phyloP scores from a whole-genome alignment of 169 alveolate genomes.

The Cryptosporidium canis region DNA sequence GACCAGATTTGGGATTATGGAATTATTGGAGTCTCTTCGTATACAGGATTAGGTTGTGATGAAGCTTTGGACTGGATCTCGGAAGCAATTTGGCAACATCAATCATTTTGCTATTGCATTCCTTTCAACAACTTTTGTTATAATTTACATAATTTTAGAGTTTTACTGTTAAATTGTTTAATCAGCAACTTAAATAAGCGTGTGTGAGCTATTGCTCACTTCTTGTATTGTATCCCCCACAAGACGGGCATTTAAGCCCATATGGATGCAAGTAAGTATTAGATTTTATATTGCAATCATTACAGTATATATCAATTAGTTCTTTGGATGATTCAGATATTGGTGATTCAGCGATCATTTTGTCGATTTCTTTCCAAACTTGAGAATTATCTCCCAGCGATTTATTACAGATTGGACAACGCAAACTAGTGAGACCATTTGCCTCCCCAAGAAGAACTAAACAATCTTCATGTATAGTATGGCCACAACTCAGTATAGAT shows the following conservation, averaged over 20 bases:
- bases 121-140: constrained; percentile 56
- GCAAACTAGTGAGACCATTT: constrained; percentile 4
- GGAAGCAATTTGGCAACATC: constrained; percentile 49
- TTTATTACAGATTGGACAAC: constrained; percentile 57
- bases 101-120: constrained; percentile 29
- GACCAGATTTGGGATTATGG: neutral
- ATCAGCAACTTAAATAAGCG: neutral
- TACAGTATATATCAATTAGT: constrained; percentile 63
- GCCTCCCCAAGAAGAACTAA: constrained; percentile 17
- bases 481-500: constrained; percentile 78
- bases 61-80: constrained; percentile 68
- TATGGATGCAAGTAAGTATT: constrained; percentile 54
- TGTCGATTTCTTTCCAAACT: constrained; percentile 72
- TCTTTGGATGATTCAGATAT: constrained; percentile 53
- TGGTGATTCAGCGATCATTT: constrained; percentile 71
- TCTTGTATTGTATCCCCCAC: constrained; percentile 74
- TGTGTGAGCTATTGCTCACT: neutral
- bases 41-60: constrained; percentile 52
- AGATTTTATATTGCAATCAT: constrained; percentile 60
- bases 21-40: constrained; percentile 57
- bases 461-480: constrained; percentile 74
- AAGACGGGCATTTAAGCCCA: constrained; percentile 66
- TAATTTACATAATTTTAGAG: constrained; percentile 9
- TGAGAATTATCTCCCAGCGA: constrained; percentile 45
- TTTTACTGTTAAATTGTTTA: neutral